Percentiles rank a stretch among this genome's conserved stretches.
Conservation (phyloP, 2,329 filamentous ascomycete genomes). For the Verruconis gallopava region DNA sequence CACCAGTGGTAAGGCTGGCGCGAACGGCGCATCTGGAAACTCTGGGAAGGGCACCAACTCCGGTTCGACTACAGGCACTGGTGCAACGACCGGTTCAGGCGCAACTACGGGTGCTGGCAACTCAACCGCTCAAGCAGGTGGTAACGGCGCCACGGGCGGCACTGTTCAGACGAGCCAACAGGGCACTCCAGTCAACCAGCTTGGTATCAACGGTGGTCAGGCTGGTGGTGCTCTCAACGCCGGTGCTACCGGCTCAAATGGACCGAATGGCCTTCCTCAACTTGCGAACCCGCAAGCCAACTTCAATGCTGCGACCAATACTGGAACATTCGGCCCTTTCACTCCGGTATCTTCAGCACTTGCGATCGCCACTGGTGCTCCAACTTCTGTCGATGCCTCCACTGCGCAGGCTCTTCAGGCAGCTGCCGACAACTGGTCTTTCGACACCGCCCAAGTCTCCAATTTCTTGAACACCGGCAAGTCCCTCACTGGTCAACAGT, state of each 20-base stretch:
- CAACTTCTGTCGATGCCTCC: not conserved
- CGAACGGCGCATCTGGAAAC: not conserved
- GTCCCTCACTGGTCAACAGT: conserved; percentile 20
- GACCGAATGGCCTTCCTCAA: conserved; percentile 8
- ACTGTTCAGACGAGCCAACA: not conserved
- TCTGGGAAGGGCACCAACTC: not conserved
- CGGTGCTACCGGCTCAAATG: conserved; percentile 5
- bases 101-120: not conserved
- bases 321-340: conserved; percentile 9
- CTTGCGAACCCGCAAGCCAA: conserved; percentile 7
- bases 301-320: conserved; percentile 9
- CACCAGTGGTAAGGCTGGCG: not conserved
- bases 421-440: conserved; percentile 24
- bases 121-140: not conserved
- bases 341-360: conserved; percentile 4
- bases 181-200: not conserved
- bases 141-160: conserved; percentile 1
- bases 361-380: conserved; percentile 1
- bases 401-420: conserved; percentile 7
- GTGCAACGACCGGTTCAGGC: not conserved
- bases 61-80: not conserved
- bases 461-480: conserved; percentile 24
- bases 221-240: not conserved
- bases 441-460: conserved; percentile 27
- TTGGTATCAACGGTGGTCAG: not conserved